Percentiles rank a stretch among this genome's conserved stretches.
phyloP scores from a whole-genome alignment of 2,329 filamentous ascomycete species.

The Bretziella fagacearum region DNA sequence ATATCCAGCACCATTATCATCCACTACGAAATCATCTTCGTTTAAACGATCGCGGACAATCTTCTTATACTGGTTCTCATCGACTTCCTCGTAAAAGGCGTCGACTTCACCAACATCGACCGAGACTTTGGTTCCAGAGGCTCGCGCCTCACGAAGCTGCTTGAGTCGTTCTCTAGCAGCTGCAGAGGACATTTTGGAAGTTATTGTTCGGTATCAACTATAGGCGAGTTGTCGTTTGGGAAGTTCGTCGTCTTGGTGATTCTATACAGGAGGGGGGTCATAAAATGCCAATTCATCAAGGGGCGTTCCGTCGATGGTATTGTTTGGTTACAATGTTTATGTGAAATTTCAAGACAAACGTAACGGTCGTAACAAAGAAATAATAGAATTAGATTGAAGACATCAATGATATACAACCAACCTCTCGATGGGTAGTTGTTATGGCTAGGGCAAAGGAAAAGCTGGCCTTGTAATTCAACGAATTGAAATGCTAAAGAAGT shows the following conservation, averaged over 20 bases:
- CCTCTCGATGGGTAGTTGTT: no score
- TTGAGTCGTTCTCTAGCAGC: slow-evolving; percentile 41
- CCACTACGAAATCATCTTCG: slow-evolving; percentile 93
- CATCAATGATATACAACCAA: no score
- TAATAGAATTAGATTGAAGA: no score
- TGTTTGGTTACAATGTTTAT: not conserved
- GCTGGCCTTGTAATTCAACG: not conserved
- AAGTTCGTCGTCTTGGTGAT: not conserved
- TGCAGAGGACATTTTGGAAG: slow-evolving; percentile 26
- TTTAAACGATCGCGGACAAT: slow-evolving; percentile 78
- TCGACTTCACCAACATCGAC: slow-evolving; percentile 77
- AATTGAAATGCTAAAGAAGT: not conserved
- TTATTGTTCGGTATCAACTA: not conserved
- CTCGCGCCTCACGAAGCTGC: slow-evolving; percentile 68
- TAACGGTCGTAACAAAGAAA: no score
- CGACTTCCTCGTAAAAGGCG: slow-evolving; percentile 85
- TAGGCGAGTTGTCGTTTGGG: not conserved
- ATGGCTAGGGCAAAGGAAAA: not conserved
- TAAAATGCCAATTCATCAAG: no score
- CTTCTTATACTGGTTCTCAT: slow-evolving; percentile 95
- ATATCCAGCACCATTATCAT: slow-evolving; percentile 95
- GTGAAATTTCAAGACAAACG: no score
- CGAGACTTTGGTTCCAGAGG: slow-evolving; percentile 75
- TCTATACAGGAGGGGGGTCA: no score
- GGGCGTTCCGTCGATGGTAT: no score